These are phyloP conservation scores for Cylindrotheca fusiformis DNA, from an alignment of 108 stramenopile species.

Conservation along the genomic window DNA sequence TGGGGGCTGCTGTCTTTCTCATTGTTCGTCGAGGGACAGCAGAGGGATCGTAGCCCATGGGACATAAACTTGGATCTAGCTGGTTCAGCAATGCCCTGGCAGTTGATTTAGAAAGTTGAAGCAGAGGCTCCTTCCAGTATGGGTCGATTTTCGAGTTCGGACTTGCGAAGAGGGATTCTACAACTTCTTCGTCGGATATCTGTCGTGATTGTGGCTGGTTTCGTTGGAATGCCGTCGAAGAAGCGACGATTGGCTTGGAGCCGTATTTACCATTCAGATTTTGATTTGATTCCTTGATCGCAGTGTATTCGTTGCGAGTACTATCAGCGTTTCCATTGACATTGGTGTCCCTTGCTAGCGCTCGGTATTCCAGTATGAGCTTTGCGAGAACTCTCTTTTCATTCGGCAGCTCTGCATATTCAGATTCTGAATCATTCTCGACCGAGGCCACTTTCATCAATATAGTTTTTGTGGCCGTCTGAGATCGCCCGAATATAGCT, in stretches of 20 bases:
- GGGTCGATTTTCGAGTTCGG: constrained; percentile 36
- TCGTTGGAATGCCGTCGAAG: not conserved
- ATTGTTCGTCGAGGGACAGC: constrained; percentile 1
- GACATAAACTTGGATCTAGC: constrained; percentile 55
- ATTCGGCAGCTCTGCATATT: constrained; percentile 4
- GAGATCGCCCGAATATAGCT: constrained; percentile 49
- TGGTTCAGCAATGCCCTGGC: constrained; percentile 62
- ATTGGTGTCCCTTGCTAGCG: constrained; percentile 18
- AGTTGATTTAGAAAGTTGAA: constrained; percentile 53
- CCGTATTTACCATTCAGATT: not conserved
- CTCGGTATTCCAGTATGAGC: constrained; percentile 55
- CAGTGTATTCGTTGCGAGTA: not conserved
- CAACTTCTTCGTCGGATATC: constrained; percentile 21
- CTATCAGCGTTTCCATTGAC: not conserved
- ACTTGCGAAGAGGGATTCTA: constrained; percentile 28
- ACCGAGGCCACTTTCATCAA: constrained; percentile 20
- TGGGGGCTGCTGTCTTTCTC: not conserved
- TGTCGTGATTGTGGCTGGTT: not conserved
- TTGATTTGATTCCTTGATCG: not conserved
- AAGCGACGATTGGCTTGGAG: not conserved
- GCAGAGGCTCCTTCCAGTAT: constrained; percentile 68
- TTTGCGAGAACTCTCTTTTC: constrained; percentile 37
- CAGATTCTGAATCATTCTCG: not conserved
- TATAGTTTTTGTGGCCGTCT: constrained; percentile 19
- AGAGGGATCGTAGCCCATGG: constrained; percentile 79